Conservation (phyloP, 2,329 filamentous ascomycete species). For the Exophiala viscosa region DNA sequence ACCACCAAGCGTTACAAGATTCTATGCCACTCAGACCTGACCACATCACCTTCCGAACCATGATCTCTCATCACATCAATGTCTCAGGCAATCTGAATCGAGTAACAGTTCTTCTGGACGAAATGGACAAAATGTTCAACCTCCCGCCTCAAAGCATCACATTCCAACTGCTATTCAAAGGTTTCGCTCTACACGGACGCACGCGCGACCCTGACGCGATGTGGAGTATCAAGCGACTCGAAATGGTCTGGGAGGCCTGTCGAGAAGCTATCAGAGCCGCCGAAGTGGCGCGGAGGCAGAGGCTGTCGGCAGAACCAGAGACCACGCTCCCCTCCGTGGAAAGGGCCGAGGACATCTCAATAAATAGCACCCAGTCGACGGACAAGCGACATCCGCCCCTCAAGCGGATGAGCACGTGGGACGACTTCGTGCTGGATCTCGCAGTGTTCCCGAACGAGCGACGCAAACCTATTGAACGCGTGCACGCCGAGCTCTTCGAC, state of each 20-base stretch:
- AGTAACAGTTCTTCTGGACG: constrained; percentile 67
- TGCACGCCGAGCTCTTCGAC: constrained; percentile 26
- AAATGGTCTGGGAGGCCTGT: constrained; percentile 64
- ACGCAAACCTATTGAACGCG: constrained; percentile 26
- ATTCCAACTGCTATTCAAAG: constrained; percentile 77
- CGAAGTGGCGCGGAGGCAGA: constrained; percentile 6
- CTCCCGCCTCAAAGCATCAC: constrained; percentile 70
- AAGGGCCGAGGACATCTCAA: constrained; percentile 11
- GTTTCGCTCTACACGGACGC: constrained; percentile 72
- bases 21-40: constrained; percentile 67
- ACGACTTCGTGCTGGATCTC: constrained; percentile 28
- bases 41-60: constrained; percentile 71
- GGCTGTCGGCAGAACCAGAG: neutral
- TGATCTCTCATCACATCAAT: constrained; percentile 71
- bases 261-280: constrained; percentile 40
- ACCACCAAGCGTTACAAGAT: constrained; percentile 61
- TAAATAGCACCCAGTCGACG: neutral
- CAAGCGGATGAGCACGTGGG: constrained; percentile 24
- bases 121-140: constrained; percentile 67
- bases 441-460: constrained; percentile 27
- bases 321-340: constrained; percentile 15
- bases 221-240: constrained; percentile 70
- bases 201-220: constrained; percentile 51
- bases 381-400: neutral
- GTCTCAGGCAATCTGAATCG: constrained; percentile 67